Conservation (phyloP, 2,329 filamentous ascomycete genomes). For the Cercospora janseana region DNA sequence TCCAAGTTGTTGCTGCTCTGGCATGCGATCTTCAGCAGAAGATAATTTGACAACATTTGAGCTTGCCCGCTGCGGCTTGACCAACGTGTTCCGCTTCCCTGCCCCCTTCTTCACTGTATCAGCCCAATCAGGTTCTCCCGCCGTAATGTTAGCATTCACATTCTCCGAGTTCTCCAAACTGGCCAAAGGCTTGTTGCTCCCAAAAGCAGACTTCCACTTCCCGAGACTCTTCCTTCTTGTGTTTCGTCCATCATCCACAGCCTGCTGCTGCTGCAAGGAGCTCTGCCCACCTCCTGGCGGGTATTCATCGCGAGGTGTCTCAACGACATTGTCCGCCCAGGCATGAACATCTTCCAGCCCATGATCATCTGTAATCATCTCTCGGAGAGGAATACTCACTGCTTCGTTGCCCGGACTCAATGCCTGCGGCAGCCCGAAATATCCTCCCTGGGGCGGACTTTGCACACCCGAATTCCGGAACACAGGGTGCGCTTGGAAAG, state of each 20-base stretch:
- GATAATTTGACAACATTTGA: constrained; percentile 23
- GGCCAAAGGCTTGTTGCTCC: constrained; percentile 6
- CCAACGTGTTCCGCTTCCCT: constrained; percentile 28
- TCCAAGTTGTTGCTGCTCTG: no score
- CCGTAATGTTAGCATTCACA: background rate
- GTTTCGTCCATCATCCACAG: no score
- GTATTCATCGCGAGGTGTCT: background rate
- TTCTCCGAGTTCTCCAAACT: constrained; percentile 10
- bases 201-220: constrained; percentile 1
- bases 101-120: constrained; percentile 5
- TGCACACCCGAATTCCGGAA: constrained; percentile 22
- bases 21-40: constrained; percentile 8
- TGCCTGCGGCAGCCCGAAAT: constrained; percentile 18
- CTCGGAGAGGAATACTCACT: background rate
- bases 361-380: constrained; percentile 21
- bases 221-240: background rate
- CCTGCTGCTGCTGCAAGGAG: constrained; percentile 21
- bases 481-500: constrained; percentile 31
- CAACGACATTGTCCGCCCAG: constrained; percentile 5
- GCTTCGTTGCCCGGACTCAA: background rate
- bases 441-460: no score
- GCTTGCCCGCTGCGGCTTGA: constrained; percentile 35
- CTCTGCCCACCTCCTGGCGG: constrained; percentile 14
- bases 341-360: constrained; percentile 18
- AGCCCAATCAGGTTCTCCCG: background rate